These are phyloP conservation scores for Cyathus striatus DNA, from an alignment of 768 basidiomycete genomes.

Conservation along the genomic window DNA sequence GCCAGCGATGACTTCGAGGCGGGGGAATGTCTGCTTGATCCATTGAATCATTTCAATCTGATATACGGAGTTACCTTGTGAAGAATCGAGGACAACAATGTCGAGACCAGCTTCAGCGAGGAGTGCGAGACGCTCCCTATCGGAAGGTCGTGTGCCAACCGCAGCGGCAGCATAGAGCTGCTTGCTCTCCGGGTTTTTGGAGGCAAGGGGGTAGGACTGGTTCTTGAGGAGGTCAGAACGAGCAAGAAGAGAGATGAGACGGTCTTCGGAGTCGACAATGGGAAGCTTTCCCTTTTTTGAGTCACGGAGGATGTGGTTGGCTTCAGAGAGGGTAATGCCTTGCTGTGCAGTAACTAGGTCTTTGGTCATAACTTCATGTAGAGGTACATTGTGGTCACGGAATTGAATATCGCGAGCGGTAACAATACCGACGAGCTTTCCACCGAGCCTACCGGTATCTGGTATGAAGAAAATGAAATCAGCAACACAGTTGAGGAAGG, in stretches of 20 bases:
- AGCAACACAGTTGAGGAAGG: conserved; percentile 3
- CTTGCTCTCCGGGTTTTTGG: conserved; percentile 85
- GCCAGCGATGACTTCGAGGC: conserved; percentile 91
- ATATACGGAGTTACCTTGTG: conserved; percentile 92
- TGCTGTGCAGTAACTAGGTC: conserved; percentile 79
- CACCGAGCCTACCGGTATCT: conserved; percentile 86
- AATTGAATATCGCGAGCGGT: conserved; percentile 97
- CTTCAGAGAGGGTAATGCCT: conserved; percentile 87
- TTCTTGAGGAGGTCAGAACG: conserved; percentile 97
- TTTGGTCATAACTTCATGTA: conserved; percentile 87
- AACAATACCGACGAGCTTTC: conserved; percentile 93
- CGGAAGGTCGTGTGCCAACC: conserved; percentile 86
- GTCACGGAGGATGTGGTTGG: conserved; percentile 90
- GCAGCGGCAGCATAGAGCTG: conserved; percentile 97
- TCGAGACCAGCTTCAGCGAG: conserved; percentile 95
- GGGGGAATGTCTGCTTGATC: conserved; percentile 84
- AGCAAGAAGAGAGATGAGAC: conserved; percentile 75
- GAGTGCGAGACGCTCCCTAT: conserved; percentile 77
- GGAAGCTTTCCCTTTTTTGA: conserved; percentile 99
- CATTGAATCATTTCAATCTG: conserved; percentile 93
- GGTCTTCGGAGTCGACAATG: conserved; percentile 45
- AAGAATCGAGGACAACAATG: conserved; percentile 92
- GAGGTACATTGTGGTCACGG: conserved; percentile 56
- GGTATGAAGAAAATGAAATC: conserved; percentile 10
- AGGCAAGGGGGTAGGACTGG: conserved; percentile 92